Percentiles rank a stretch among this genome's conserved stretches.
These are phyloP conservation scores for Pyracantha coccinea DNA, from an alignment of 331 rosid genomes.

Conservation along the genomic window DNA sequence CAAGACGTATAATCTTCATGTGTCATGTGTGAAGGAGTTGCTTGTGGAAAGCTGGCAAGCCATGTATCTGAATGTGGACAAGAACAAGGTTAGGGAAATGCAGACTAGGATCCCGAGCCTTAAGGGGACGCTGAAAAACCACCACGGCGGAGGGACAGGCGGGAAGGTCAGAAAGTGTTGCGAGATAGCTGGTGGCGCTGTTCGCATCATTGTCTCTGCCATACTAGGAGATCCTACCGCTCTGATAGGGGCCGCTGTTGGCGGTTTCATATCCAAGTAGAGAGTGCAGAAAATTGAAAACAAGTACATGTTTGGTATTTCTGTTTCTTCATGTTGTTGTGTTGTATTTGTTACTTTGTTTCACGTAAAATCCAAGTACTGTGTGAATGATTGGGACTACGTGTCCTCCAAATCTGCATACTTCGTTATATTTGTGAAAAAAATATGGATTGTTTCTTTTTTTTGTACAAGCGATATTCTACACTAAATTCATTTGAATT, in stretches of 20 bases:
- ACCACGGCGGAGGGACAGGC: conserved; percentile 15
- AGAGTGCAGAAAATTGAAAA: background rate
- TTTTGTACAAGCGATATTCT: too few species aligned
- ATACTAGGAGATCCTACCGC: conserved; percentile 50
- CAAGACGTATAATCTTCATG: conserved; percentile 38
- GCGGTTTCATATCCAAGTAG: conserved; percentile 34
- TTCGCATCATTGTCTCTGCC: conserved; percentile 36
- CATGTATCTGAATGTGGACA: conserved; percentile 36
- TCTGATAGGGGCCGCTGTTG: conserved; percentile 33
- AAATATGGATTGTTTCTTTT: background rate
- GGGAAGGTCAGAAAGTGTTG: conserved; percentile 31
- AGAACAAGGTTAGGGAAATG: conserved; percentile 38
- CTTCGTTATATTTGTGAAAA: background rate
- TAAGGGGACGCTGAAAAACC: conserved; percentile 27
- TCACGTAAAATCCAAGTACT: background rate
- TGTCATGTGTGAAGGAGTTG: conserved; percentile 48
- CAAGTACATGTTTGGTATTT: background rate
- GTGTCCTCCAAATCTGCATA: background rate
- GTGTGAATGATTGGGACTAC: background rate
- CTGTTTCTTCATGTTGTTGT: background rate
- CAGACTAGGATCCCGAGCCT: conserved; percentile 44
- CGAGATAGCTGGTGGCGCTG: conserved; percentile 44
- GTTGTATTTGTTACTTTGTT: background rate
- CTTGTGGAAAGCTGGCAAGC: conserved; percentile 52
- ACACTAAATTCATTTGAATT: too few species aligned